Base-by-base conservation (phyloP, 1,139 yeast genomes). In the Diutina mesorugosa region DNA sequence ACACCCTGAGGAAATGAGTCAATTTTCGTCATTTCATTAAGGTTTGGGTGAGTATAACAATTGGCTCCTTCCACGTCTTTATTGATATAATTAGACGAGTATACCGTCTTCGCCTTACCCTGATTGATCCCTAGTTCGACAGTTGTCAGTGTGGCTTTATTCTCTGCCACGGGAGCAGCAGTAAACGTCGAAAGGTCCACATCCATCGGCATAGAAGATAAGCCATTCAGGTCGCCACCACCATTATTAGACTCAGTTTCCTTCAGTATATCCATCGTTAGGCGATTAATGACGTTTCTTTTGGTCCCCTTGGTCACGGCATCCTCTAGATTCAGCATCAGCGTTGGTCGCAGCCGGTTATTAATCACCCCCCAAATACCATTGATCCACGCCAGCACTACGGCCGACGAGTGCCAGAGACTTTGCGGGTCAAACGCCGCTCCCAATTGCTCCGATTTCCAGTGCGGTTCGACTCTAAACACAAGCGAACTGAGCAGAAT, bases 361-460 rank as follows among this genome's bases (percentile, higher is more conserved):
- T 50, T 50, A n/a, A 30, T 32, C 14, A 32, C 53, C 26, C 53
- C 53, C 53, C 53, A 50, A 9, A 50, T 9, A 3, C 45, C 53
- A 18, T 50, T 50, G 10, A 30, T n/a, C 53, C 45, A 30, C 45
- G 45, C 53, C 53, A 50, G 53, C 28, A 29, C 29, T 12, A 32
- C n/a, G n/a, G 53, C 53, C 45, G 32, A 21, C n/a, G 53, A 16
- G 53, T 50, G 53, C 53, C 53, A 50, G 12, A 50, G 16, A 32
- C 32, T 50, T 6, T n/a, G 4, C 1, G 45, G 4, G 10, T 50
- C 53, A 32, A 50, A 50, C 16, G 6, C n/a, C 14, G 29, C 29
- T 4, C 29, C 28, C 16, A 50, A 6, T 14, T 10, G 35, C 7
- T 4, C 45, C 28, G 10, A 12, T 16, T 50, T 30, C 53, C 53